Base-by-base conservation (phyloP, 2,329 filamentous ascomycete genomes). In the Apiospora sp. region DNA sequence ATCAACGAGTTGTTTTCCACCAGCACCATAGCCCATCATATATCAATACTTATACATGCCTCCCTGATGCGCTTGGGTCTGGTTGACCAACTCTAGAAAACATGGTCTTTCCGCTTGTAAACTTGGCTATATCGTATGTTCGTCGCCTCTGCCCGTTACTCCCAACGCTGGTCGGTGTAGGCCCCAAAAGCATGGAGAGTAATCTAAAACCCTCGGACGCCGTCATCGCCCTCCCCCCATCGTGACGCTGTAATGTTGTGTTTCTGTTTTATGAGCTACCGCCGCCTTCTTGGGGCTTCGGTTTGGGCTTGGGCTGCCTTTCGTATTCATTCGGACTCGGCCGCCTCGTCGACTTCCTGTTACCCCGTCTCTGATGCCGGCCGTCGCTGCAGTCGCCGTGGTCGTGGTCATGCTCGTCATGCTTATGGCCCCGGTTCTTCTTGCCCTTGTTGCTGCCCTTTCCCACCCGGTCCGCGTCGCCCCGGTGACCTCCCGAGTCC, bases 301-400 rank as follows among this genome's bases (percentile, higher is more conserved):
- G 80, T 73, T 84, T 85, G 43, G 86, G 86, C 80, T 89, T 90
- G 14, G 91, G 91, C 81, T 94, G 89, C 82, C 92, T 93, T 83
- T 96, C 93, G 79, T 96, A 96, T 1, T 93, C 93, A 82, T 96
- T 96, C 30, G 93, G 93, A 78, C 93, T 94, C 24, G 92, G 90
- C 78, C 85, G 82, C 44, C 81, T 79, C 71, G 84, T 86, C 84
- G 82, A 87, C 79, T 80, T 78, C 71, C 80, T 79, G 48, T 77
- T 81, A 1, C 80, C 81, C 61, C 83, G 83, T 3, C 79, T 80
- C 69, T 82, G 79, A 22, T 73, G 77, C 70, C 77, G 78, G 16
- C 78, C 77, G 72, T 83, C 82, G 73, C 85, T 82, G 73, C 85
- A 84, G 49, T 78, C 77, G 72, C 89, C 70, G 83, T 86, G 76